Evolutionary conservation across 768 basidiomycete genomes (phyloP), one percentile per base, ranked within the genome.

Genomic region (Rhizopogon vesiculosus): DNA sequence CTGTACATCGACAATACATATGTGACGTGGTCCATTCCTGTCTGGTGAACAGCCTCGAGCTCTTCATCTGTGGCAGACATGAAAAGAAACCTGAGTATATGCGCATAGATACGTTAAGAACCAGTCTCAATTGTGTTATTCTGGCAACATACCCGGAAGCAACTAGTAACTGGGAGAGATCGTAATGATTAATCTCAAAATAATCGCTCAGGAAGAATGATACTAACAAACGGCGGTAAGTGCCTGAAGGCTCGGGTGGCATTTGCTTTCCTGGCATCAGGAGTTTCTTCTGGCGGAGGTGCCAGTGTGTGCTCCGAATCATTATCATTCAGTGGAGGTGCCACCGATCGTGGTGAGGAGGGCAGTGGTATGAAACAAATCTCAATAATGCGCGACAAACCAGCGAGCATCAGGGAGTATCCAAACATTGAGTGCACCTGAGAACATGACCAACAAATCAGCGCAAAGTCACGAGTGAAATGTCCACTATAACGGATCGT

Each of bases 61-160:
- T 96, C 91, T 72, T 98, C 94, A 66, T 98, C 93, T 0, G 95
- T 97, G 0, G 87, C 95, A 13, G 89, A 89, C 84, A 96, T 92
- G 76, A 98, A 97, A 16, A 93, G 71, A 2, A 93, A 69, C 6
- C 91, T 89, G 55, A 1, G 33, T n/a, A 54, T 1, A 55, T 42
- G 5, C 57, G 39, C 46, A 16, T 15, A 25, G n/a, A 15, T 6
- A 22, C 13, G 29, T 25, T 45, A 39, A 16, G 3, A 29, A 56
- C 54, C 2, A 35, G 19, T 48, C 7, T 33, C 22, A 9, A 15
- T 6, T 29, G 43, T 9, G 12, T 9, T 35, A 19, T 2, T 53
- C 31, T 3, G 40, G 19, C 7, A 15, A 61, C 76, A 63, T 71
- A 89, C 87, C 89, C 90, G 53, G 89, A 80, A 16, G 86, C 74